Conservation (phyloP, 139 green algal species). For the Monoraphidium neglectum region DNA sequence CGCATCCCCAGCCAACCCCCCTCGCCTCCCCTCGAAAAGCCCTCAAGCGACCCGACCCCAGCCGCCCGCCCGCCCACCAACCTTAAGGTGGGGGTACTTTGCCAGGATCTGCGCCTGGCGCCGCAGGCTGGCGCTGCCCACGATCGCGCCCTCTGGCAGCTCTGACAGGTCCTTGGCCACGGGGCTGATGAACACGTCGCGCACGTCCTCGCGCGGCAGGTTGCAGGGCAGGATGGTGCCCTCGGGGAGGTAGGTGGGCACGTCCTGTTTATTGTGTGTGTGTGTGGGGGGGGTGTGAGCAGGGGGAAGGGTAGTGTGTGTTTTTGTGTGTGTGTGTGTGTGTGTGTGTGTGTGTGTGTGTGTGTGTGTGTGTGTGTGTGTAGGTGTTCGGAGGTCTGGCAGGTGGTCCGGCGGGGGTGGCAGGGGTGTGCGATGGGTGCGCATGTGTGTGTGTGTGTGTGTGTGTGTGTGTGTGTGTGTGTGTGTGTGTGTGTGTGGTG, state of each 20-base stretch:
- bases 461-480: too few species aligned
- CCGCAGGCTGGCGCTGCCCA: conserved; percentile 92
- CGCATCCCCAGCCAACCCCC: not conserved
- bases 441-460: too few species aligned
- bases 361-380: too few species aligned
- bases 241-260: conserved; percentile 97
- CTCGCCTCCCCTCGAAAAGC: not conserved
- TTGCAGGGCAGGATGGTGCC: conserved; percentile 98
- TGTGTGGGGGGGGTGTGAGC: too few species aligned
- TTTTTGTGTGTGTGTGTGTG: too few species aligned
- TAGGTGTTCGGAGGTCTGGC: too few species aligned
- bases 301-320: too few species aligned
- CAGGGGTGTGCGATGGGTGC: too few species aligned
- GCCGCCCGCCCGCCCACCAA: conserved; percentile 23
- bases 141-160: conserved; percentile 85
- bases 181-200: conserved; percentile 96
- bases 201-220: conserved; percentile 95
- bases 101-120: conserved; percentile 95
- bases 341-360: too few species aligned
- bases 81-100: conserved; percentile 93
- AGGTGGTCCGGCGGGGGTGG: too few species aligned
- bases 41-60: not conserved
- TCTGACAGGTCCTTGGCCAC: conserved; percentile 79
- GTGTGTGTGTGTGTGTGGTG: too few species aligned
- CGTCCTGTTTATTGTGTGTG: conserved; percentile 73